Evolutionary conservation across 78 protist species (phyloP).

Genomic region (slime mould (Dictyostelium discoideum)): dicty_2.7 NC_007091.3:1535501-1536000

Average conservation of each 20-base stretch:
- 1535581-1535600: neutral
- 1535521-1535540: neutral
- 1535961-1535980: neutral
- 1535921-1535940: neutral
- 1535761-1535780: neutral
- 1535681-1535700: neutral
- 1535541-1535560: neutral
- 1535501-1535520: neutral
- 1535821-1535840: neutral
- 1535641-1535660: neutral
- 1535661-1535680: neutral
- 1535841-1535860: neutral
- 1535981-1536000: neutral
- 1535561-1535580: neutral
- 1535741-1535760: neutral
- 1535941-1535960: neutral
- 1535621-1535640: neutral
- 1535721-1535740: neutral
- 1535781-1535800: neutral
- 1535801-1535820: neutral
- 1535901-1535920: neutral
- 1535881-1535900: neutral
- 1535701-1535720: neutral
- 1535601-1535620: neutral
- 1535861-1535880: neutral